Conservation (phyloP, 169 alveolate species). For the Plasmodium cynomolgi region DNA sequence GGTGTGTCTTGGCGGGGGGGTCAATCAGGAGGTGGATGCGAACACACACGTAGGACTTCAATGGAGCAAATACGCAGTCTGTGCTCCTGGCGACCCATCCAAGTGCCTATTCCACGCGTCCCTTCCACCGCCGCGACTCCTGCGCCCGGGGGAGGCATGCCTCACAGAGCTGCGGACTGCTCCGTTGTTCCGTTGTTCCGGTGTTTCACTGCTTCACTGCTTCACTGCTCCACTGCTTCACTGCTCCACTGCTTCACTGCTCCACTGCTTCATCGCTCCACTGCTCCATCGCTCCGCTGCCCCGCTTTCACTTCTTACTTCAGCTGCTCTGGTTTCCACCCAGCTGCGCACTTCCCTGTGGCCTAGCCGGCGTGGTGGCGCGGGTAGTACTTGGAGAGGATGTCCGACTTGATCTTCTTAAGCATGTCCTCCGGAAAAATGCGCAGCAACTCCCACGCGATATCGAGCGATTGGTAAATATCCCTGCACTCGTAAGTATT, state of each 20-base stretch:
- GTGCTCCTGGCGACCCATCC: not conserved
- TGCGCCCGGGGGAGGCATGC: not conserved
- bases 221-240: no score
- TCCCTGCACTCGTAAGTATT: conserved; percentile 98
- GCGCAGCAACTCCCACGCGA: conserved; percentile 98
- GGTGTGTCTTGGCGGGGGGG: not conserved
- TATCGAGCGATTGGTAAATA: conserved; percentile 97
- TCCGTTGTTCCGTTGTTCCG: not conserved
- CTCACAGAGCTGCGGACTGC: not conserved
- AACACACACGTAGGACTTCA: not conserved
- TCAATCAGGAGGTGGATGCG: not conserved
- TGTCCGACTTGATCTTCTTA: conserved; percentile 93
- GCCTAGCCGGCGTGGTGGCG: conserved; percentile 70
- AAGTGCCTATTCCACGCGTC: not conserved
- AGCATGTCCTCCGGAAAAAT: conserved; percentile 99
- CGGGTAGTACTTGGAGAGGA: conserved; percentile 84
- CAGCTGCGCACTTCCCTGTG: not conserved
- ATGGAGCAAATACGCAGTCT: not conserved
- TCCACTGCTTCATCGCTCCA: no score
- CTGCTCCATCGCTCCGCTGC: not conserved
- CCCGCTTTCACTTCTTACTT: no score
- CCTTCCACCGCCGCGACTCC: not conserved
- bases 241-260: no score
- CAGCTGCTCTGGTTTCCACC: not conserved
- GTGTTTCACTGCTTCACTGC: no score